phyloP scores from a whole-genome alignment of 305 asterid genomes.

The Withania somnifera region DNA sequence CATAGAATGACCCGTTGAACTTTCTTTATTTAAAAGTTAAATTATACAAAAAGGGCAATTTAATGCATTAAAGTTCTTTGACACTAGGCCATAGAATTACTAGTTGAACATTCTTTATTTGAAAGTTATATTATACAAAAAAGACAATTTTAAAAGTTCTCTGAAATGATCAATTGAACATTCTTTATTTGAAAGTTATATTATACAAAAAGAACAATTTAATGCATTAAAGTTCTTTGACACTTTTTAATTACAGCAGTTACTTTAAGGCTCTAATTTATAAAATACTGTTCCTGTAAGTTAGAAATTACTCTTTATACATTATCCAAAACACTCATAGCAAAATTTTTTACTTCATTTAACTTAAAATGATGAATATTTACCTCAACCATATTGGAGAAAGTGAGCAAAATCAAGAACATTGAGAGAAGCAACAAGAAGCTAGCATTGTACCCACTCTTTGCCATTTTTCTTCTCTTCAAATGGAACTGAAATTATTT shows the following conservation, averaged over 20 bases:
- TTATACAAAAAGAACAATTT: neutral
- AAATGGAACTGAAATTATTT: neutral
- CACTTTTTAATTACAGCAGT: too few relatives aligned
- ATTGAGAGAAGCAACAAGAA: constrained; percentile 16
- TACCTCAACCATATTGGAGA: constrained; percentile 29
- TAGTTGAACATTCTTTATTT: neutral
- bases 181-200: neutral
- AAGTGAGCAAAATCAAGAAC: constrained; percentile 22
- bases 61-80: too few relatives aligned
- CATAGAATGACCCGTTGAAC: neutral
- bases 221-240: too few relatives aligned
- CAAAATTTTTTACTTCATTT: too few relatives aligned
- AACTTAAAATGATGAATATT: neutral
- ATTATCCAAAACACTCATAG: neutral
- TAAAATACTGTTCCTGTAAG: too few relatives aligned
- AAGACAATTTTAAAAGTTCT: neutral
- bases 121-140: neutral
- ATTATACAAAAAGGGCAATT: neutral
- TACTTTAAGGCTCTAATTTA: too few relatives aligned
- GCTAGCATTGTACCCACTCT: constrained; percentile 7
- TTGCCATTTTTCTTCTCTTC: constrained; percentile 12
- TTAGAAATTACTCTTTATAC: neutral
- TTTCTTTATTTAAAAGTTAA: neutral
- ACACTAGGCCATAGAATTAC: too few relatives aligned
- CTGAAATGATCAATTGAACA: neutral